Evolutionary conservation across 1,284 basidiomycete species (phyloP), one percentile per base, ranked within the genome.

Genomic region (Coriolopsis trogii): DNA sequence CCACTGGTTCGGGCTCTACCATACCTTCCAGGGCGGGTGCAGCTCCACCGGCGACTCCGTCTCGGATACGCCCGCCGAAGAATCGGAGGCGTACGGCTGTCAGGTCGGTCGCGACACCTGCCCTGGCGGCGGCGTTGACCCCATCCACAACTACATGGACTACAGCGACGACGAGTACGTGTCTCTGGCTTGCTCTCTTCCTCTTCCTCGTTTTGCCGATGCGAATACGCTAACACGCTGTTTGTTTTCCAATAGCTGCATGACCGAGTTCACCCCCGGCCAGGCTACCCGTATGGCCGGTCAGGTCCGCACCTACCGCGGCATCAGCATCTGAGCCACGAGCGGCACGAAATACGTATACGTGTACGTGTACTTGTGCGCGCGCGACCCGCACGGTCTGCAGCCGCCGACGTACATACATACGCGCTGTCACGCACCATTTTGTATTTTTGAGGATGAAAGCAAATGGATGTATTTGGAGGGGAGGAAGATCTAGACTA

Each of bases 21-120:
- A 84, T 64, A 79, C 80, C 34, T 84, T 82, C 71, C 76, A 83
- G 61, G 80, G 79, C 25, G 80, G 81, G 15, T 83, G 80, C 71
- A 58, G 58, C 31, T 71, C 70, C 30, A 48, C 68, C 20, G 81
- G 81, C 18, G 81, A 84, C 61, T 62, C 50, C n/a, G 79, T 84
- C 48, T 59, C 63, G 28, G 82, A 83, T 59, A 82, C 81, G 6
- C 75, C 79, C 18, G 63, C 76, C 25, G 78, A 80, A 65, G 67
- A 69, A 2, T 65, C 63, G n/a, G 44, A 75, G 55, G 74, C 77
- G 5, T 70, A 52, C 30, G 77, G 76, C 18, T 80, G 78, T 67
- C 78, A 76, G 28, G 33, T 64, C 29, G 71, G 73, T 40, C 71
- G 75, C 30, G 76, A 80, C 59, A 77, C 76, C 39, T 81, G 79